Evolutionary conservation across 2,329 filamentous ascomycete genomes (phyloP), one percentile per base, ranked within the genome.

Genomic region (Diaporthe citri): DNA sequence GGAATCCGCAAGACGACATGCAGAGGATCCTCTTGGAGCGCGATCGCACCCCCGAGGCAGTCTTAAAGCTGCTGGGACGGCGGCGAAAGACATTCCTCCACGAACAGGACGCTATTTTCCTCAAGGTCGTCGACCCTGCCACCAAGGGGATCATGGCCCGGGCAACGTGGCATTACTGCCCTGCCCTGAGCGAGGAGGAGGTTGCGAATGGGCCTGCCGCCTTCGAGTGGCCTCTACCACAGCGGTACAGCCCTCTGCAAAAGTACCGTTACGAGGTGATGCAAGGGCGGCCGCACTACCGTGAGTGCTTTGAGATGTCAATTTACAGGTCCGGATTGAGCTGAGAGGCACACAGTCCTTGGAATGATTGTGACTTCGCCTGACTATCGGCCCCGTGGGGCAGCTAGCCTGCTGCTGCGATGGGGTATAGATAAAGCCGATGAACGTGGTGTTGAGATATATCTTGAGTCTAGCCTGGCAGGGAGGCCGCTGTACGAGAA

Each of bases 391-490:
- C 51, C 51, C 34, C 66, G 66, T 41, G 66, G 66, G 28, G 66
- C 51, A 41, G 66, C 51, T 36, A 22, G 36, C n/a, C 10, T 57
- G 36, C 51, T 70, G 34, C 4, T 57, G 13, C 51, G 15, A 39
- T 70, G 66, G 66, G 51, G 51, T 13, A 17, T 51, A 6, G 34
- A 46, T 1, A 70, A 17, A 12, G 66, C 66, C 9, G 51, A 70
- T 28, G 51, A 70, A 55, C 36, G 31, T 15, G 66, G 51, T 28
- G 51, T 70, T 46, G 66, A 70, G 48, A 22, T 70, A 39, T 70
- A 70, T 12, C 34, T 70, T 3, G 36, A 70, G n/a, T 52, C 66
- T 13, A 70, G 51, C 28, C 28, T 31, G 17, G 36, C 51, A 36
- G 51, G 62, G n/a, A 56, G 34, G 36, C 51, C 66, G 13, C 20